These are phyloP conservation scores for Amanita pseudoporphyria DNA, from an alignment of 768 basidiomycete species.

Conservation along the genomic window DNA sequence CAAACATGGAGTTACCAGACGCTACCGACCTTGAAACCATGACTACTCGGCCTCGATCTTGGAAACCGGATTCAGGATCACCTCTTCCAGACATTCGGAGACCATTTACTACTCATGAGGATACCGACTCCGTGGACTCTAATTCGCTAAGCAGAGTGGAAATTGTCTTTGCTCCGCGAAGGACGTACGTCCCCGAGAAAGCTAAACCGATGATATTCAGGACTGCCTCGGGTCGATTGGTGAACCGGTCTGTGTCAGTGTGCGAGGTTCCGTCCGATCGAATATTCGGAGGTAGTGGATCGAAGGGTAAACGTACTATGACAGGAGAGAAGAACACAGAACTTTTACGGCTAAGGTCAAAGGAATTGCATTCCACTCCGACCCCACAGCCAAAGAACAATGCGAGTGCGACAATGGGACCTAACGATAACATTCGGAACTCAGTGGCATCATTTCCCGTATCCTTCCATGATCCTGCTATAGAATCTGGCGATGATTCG, in stretches of 20 bases:
- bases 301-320: not conserved
- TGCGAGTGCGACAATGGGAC: no score
- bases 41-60: no score
- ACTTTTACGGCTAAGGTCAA: not conserved
- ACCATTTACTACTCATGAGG: not conserved
- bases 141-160: not conserved
- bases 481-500: no score
- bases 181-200: not conserved
- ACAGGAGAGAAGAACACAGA: not conserved
- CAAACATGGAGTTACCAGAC: conserved; percentile 33
- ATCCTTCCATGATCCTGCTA: no score
- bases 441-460: no score
- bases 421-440: no score
- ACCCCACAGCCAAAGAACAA: no score
- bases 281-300: no score
- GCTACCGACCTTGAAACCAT: no score
- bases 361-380: no score
- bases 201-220: not conserved
- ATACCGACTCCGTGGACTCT: not conserved
- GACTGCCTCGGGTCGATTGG: not conserved
- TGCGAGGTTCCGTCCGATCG: no score
- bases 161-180: not conserved
- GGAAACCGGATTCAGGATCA: not conserved
- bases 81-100: not conserved
- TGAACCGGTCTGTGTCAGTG: not conserved